A percentile compares a stretch with the other conserved stretches of the same genome.
Conservation (phyloP, 805 yeast species). For the Lachancea lanzarotensis region DNA sequence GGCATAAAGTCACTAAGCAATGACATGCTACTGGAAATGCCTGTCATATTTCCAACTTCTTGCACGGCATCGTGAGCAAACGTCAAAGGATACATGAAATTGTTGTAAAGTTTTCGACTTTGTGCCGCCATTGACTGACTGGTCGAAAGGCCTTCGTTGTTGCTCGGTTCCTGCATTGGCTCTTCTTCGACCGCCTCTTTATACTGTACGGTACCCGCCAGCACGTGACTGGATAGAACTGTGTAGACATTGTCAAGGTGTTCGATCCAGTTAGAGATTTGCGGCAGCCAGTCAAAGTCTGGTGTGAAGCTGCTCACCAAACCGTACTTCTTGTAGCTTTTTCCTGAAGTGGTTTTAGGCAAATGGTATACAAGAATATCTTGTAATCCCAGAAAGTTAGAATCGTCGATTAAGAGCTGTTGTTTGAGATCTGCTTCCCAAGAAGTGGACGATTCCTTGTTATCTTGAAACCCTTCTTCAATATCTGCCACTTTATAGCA, state of each 20-base stretch:
- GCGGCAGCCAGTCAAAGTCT: constrained; percentile 19
- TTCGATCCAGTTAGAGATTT: constrained; percentile 30
- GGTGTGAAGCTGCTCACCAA: constrained; percentile 24
- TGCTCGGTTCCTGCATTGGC: neutral
- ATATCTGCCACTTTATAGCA: constrained; percentile 24
- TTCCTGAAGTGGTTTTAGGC: constrained; percentile 13
- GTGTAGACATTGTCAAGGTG: constrained; percentile 26
- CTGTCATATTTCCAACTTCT: constrained; percentile 31
- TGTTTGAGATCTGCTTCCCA: constrained; percentile 28
- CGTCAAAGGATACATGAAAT: constrained; percentile 27
- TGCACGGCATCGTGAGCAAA: constrained; percentile 33
- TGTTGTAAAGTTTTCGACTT: constrained; percentile 21
- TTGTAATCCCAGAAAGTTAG: constrained; percentile 25
- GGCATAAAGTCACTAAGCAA: constrained; percentile 27
- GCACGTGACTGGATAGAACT: constrained; percentile 23
- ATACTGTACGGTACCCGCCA: constrained; percentile 27
- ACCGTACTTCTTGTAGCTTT: constrained; percentile 23
- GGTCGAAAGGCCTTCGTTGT: constrained; percentile 1
- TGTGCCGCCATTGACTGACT: constrained; percentile 3
- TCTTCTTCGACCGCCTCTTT: constrained; percentile 16
- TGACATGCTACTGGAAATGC: constrained; percentile 28
- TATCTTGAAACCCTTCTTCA: neutral
- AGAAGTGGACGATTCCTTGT: neutral
- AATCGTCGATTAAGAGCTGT: constrained; percentile 23
- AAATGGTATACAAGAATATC: constrained; percentile 29